Base-by-base conservation (phyloP, 2,329 filamentous ascomycete genomes). In the Cryphonectria radicalis region DNA sequence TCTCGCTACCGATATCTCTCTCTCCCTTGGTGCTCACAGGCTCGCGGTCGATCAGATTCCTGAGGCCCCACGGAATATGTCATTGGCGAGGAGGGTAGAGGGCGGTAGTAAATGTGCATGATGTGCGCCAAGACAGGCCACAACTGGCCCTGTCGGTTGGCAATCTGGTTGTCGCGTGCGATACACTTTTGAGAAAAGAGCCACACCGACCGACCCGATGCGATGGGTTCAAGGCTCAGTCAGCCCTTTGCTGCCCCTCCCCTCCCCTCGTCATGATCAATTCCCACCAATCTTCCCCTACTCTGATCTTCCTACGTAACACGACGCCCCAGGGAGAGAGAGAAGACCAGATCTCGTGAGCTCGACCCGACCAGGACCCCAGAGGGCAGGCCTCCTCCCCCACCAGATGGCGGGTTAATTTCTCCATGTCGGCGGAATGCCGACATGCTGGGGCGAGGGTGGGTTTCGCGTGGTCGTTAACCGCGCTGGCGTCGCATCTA, bases 401-500 rank as follows among this genome's bases (percentile, higher is more conserved):
- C 55, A 59, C 55, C 28, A 32, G 25, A 59, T 13, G 42, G 25
- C 42, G 42, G 42, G 28, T 35, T 50, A 19, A 50, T 53, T n/a
- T 65, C 63, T 65, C 63, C 63, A 65, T 32, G 63, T 50, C 63
- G 63, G 63, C 8, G 42, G 63, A 50, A 53, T 46, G 43, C 63
- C 63, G 63, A 62, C 10, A 65, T 50, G 63, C 40, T 65, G 28
- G 42, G 63, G 63, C 37, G 22, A 25, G 10, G 3, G 35, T 40
- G 62, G 37, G n/a, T 40, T 40, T 22, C 62, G 22, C 42, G n/a
- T 64, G 42, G 25, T 65, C 43, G 43, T 65, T 25, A 53, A 65
- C 42, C 42, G 63, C 43, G 63, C 63, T 50, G 63, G 63, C 63
- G 63, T 32, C 63, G 63, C 63, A 65, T 46, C 63, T 32, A 65